These are phyloP conservation scores for Aurifilum marmelostoma DNA, from an alignment of 2,329 filamentous ascomycete species.

Conservation along the genomic window DNA sequence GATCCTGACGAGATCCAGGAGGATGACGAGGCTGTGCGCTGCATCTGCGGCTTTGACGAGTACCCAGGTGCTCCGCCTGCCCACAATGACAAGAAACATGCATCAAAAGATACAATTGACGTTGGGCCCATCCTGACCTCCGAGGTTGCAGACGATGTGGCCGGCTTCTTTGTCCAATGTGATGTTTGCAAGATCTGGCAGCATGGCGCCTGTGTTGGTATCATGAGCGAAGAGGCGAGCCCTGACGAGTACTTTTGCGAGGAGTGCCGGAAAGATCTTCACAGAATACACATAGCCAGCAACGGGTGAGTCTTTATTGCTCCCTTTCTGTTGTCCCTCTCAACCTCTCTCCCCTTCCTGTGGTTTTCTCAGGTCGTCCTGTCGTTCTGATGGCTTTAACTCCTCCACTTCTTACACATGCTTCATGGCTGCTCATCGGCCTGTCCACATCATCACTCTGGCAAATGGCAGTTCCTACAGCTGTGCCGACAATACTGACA, in stretches of 20 bases:
- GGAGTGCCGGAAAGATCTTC: slow-evolving; percentile 87
- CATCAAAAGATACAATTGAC: slow-evolving; percentile 60
- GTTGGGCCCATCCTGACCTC: slow-evolving; percentile 61
- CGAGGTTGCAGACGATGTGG: slow-evolving; percentile 77
- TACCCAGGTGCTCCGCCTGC: slow-evolving; percentile 82
- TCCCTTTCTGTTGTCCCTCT: neutral
- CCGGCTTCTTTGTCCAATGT: slow-evolving; percentile 97
- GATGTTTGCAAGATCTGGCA: slow-evolving; percentile 99
- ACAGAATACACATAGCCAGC: slow-evolving; percentile 77
- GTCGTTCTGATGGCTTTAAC: neutral
- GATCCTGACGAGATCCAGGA: slow-evolving; percentile 69
- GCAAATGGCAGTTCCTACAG: neutral
- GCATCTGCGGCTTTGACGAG: slow-evolving; percentile 91
- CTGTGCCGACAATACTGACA: slow-evolving; percentile 42
- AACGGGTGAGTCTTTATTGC: slow-evolving; percentile 76
- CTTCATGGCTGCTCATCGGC: neutral
- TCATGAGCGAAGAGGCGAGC: slow-evolving; percentile 89
- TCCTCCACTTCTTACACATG: neutral
- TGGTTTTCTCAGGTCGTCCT: neutral
- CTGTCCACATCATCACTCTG: neutral
- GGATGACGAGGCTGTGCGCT: slow-evolving; percentile 89
- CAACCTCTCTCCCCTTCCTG: no score
- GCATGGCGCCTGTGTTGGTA: slow-evolving; percentile 95
- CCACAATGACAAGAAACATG: slow-evolving; percentile 56
- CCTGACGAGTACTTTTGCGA: slow-evolving; percentile 99